phyloP scores from a whole-genome alignment of 441 rosid genomes.

The Erodium trifolium region DNA sequence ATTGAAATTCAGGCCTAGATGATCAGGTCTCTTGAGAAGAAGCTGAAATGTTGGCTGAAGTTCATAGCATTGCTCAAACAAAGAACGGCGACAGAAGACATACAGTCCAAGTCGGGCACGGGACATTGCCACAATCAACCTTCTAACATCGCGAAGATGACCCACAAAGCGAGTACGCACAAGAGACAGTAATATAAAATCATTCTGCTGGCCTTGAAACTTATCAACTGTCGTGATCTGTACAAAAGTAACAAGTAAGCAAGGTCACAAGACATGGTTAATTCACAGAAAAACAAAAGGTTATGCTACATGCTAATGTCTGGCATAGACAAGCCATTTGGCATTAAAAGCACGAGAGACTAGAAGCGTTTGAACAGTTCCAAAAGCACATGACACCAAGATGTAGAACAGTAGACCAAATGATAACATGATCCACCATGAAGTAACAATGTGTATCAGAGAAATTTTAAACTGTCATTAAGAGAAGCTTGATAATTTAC shows the following conservation, averaged over 20 bases:
- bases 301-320: neutral
- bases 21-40: slow-evolving; percentile 79
- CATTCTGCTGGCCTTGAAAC: slow-evolving; percentile 99
- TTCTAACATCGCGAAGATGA: slow-evolving; percentile 94
- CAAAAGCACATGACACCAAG: neutral
- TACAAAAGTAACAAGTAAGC: slow-evolving; percentile 11
- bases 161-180: slow-evolving; percentile 97
- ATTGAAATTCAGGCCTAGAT: slow-evolving; percentile 54
- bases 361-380: slow-evolving; percentile 5
- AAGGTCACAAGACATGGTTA: neutral
- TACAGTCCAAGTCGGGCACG: slow-evolving; percentile 94
- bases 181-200: slow-evolving; percentile 81
- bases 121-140: slow-evolving; percentile 97
- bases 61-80: slow-evolving; percentile 95
- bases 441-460: neutral
- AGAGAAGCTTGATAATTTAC: slow-evolving; percentile 27
- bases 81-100: slow-evolving; percentile 83
- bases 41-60: slow-evolving; percentile 86
- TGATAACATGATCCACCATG: neutral
- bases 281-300: neutral
- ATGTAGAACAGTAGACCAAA: neutral
- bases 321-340: neutral
- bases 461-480: neutral
- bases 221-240: slow-evolving; percentile 97
- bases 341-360: neutral